phyloP scores from a whole-genome alignment of 495 filamentous ascomycete species.

The Hypoxylon lenormandii region DNA sequence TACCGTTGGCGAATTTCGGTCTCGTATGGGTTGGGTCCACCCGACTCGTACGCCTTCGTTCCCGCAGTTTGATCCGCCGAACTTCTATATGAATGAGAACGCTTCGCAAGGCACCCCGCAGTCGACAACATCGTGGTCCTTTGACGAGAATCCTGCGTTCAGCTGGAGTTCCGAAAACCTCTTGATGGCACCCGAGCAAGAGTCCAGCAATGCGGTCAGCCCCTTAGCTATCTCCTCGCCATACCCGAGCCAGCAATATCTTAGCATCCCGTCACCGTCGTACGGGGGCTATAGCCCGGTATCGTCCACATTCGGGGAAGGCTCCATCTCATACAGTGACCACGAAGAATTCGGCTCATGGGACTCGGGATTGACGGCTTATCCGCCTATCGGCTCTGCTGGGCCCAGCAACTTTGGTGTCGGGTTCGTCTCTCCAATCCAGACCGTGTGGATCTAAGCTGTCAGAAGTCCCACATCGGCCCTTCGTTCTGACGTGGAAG shows the following conservation, averaged over 20 bases:
- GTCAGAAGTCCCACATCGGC: slow-evolving; percentile 53
- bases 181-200: slow-evolving; percentile 54
- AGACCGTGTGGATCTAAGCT: slow-evolving; percentile 65
- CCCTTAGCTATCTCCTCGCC: slow-evolving; percentile 65
- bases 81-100: slow-evolving; percentile 59
- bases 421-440: slow-evolving; percentile 68
- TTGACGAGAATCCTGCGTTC: slow-evolving; percentile 65
- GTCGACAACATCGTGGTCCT: slow-evolving; percentile 55
- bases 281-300: slow-evolving; percentile 67
- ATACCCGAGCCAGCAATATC: slow-evolving; percentile 62
- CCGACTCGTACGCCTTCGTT: slow-evolving; percentile 66
- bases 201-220: slow-evolving; percentile 58
- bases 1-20: slow-evolving; percentile 70
- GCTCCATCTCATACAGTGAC: slow-evolving; percentile 67
- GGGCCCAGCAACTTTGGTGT: slow-evolving; percentile 63
- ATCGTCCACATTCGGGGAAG: slow-evolving; percentile 65
- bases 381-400: slow-evolving; percentile 54
- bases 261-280: slow-evolving; percentile 67
- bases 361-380: slow-evolving; percentile 54
- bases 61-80: slow-evolving; percentile 63
- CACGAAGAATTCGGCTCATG: slow-evolving; percentile 61
- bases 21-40: slow-evolving; percentile 71
- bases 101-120: slow-evolving; percentile 55
- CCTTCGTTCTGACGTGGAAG: slow-evolving; percentile 49
- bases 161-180: slow-evolving; percentile 69